These are phyloP conservation scores for Phaeophleospora eucalypticola DNA, from an alignment of 2,329 filamentous ascomycete species.

Conservation along the genomic window DNA sequence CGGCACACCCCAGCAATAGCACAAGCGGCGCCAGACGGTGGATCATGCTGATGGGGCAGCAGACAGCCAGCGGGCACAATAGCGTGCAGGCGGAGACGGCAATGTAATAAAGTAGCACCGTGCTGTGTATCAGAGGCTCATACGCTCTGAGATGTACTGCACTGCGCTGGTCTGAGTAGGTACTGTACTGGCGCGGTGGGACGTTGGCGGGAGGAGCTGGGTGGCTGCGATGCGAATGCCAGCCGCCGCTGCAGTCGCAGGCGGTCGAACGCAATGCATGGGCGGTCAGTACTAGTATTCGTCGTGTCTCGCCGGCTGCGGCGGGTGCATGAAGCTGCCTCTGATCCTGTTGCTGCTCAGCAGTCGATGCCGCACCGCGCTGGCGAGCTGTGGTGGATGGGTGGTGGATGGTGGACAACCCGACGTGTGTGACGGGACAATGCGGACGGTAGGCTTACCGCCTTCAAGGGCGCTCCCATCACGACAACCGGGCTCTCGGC, in stretches of 20 bases:
- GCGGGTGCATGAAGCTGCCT: background rate
- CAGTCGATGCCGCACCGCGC: too few species aligned
- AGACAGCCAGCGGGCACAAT: background rate
- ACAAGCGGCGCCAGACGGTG: background rate
- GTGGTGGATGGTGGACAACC: background rate
- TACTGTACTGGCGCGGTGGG: background rate
- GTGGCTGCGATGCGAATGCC: background rate
- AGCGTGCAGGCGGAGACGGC: background rate
- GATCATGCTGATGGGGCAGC: background rate
- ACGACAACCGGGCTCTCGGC: conserved; percentile 20
- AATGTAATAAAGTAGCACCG: background rate
- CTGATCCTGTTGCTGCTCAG: background rate
- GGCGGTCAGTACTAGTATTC: background rate
- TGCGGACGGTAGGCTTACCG: conserved; percentile 14
- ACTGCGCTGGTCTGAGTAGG: too few species aligned
- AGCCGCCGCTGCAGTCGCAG: background rate
- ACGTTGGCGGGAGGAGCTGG: background rate
- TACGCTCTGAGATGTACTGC: background rate
- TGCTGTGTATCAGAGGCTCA: too few species aligned
- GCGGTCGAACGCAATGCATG: background rate
- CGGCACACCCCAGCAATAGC: background rate
- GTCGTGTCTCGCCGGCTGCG: background rate
- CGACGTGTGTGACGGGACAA: conserved; percentile 10
- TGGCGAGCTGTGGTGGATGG: background rate
- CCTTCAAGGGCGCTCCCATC: conserved; percentile 10